Conservation (phyloP, 1,284 basidiomycete genomes). For the Pascua guehoae region DNA sequence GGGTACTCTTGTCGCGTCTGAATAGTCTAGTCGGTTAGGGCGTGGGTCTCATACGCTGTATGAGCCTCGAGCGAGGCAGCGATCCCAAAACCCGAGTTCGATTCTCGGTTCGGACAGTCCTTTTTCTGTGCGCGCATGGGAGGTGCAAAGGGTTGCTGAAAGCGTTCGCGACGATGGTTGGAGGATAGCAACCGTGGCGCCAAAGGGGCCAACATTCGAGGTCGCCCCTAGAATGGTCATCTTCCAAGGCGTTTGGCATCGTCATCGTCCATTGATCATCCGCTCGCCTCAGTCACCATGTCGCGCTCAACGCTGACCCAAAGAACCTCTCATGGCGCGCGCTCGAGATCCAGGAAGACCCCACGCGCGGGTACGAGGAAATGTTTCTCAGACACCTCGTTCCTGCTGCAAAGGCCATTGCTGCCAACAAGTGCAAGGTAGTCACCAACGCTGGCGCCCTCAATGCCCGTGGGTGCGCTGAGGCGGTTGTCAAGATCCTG, state of each 20-base stretch:
- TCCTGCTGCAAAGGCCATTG: slow-evolving; percentile 13
- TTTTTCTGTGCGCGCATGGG: no score
- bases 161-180: no score
- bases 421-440: slow-evolving; percentile 14
- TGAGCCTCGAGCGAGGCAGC: neutral
- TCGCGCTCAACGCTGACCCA: neutral
- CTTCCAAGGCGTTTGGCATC: no score
- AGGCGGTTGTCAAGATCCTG: slow-evolving; percentile 10
- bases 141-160: no score
- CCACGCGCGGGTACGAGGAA: slow-evolving; percentile 21
- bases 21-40: neutral
- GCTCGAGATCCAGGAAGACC: slow-evolving; percentile 14
- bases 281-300: neutral
- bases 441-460: slow-evolving; percentile 25
- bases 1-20: neutral
- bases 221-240: no score
- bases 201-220: no score
- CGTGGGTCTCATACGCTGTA: neutral
- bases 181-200: no score
- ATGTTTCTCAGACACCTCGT: slow-evolving; percentile 19
- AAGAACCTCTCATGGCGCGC: slow-evolving; percentile 21
- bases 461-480: slow-evolving; percentile 18
- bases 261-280: no score
- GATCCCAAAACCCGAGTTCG: no score
- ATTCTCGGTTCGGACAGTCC: neutral